Conservation (phyloP, 2,329 filamentous ascomycete species). For the Cercospora sesami region DNA sequence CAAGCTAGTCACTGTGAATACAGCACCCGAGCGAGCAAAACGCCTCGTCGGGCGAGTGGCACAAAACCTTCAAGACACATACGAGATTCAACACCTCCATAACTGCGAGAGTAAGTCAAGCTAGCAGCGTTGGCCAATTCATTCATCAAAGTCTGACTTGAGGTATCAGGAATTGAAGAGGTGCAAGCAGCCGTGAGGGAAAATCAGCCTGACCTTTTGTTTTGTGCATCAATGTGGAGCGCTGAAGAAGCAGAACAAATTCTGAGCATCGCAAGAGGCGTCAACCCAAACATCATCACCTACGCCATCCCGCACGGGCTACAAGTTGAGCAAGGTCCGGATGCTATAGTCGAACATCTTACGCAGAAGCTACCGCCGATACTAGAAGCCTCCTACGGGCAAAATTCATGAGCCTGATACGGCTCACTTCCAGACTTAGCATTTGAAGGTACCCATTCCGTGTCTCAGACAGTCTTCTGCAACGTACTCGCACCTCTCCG, state of each 20-base stretch:
- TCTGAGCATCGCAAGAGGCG: conserved; percentile 47
- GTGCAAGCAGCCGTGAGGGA: conserved; percentile 56
- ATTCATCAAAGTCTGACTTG: not conserved
- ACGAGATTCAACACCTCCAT: conserved; percentile 62
- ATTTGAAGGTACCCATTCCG: not conserved
- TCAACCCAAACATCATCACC: conserved; percentile 52
- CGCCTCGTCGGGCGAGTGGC: conserved; percentile 61
- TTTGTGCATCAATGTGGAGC: conserved; percentile 63
- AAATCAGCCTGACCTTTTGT: conserved; percentile 52
- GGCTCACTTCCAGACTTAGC: not conserved
- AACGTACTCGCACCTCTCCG: not conserved
- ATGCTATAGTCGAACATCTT: conserved; percentile 57
- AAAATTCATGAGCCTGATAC: not conserved
- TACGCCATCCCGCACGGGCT: conserved; percentile 57
- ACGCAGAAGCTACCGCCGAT: not conserved
- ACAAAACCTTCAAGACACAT: conserved; percentile 62
- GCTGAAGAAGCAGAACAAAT: conserved; percentile 52
- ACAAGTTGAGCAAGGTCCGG: conserved; percentile 55
- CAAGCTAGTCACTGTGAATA: conserved; percentile 68
- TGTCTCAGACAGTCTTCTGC: not conserved
- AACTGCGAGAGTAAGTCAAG: conserved; percentile 59
- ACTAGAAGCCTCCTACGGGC: not conserved
- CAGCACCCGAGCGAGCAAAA: conserved; percentile 64
- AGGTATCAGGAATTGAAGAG: conserved; percentile 34
- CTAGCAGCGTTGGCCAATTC: too few species aligned